Base-by-base conservation (phyloP, 169 alveolate genomes). In the Eimeria zaria region DNA sequence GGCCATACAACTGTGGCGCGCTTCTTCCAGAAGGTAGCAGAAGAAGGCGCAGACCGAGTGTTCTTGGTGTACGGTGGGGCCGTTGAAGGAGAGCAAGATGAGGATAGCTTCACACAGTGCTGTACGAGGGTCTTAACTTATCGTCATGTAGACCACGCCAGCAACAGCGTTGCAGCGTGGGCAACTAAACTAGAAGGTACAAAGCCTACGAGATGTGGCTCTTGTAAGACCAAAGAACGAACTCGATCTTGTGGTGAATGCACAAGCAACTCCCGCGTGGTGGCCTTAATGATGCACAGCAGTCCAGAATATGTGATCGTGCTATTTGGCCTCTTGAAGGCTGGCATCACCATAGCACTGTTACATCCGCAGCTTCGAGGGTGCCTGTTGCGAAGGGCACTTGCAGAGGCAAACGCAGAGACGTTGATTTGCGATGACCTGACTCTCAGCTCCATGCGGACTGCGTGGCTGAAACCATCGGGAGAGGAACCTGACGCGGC, bases 101-200 rank as follows among this genome's bases (percentile, higher is more conserved):
- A 30, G 51, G 81, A 55, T n/a, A 58, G 58, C 67, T 87, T 53
- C 80, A 44, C 58, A 33, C 55, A 41, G 81, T 87, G 93, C 80
- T 60, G 93, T 83, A 60, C 93, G 44, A 87, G 93, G 81, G 81
- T 58, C 44, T 62, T 87, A 83, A 87, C 93, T 24, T 87, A 87
- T 44, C 62, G 71, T 30, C 93, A 87, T 64, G 93, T 62, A 27
- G 93, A 87, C 83, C 81, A 62, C 62, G 93, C 93, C 18, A 87
- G 93, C 67, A 87, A 87, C 93, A 62, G 81, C 41, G 93, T 87
- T n/a, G 81, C 93, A 36, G 93, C 93, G 16, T 87, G 93, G 93
- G 93, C 81, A 48, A 36, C 53, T n/a, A 62, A 62, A 41, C 46
- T 58, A 36, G 39, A 83, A 39, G 73, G 73, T 27, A 83, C 18